A percentile compares a stretch with the other conserved stretches of the same genome.
Conservation (phyloP, 805 yeast genomes). For the Zygotorulaspora chibaensis region DNA sequence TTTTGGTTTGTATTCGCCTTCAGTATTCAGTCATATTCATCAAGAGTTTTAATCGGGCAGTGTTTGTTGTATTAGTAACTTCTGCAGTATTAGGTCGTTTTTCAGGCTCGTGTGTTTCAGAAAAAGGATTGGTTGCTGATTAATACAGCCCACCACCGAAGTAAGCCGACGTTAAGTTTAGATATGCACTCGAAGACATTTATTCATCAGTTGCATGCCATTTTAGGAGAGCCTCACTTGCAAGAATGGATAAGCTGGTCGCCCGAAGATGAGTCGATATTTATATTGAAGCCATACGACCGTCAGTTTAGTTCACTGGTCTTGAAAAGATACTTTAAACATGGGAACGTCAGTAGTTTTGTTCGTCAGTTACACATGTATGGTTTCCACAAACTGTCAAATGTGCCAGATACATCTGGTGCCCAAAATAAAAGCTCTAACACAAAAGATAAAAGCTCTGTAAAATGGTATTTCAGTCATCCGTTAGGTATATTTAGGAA, state of each 20-base stretch:
- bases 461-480: conserved; percentile 32
- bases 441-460: conserved; percentile 12
- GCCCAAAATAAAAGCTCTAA: neutral
- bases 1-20: too few relatives aligned
- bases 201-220: conserved; percentile 30
- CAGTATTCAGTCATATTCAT: too few relatives aligned
- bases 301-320: conserved; percentile 25
- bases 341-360: conserved; percentile 88
- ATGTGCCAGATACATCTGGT: conserved; percentile 6
- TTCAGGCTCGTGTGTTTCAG: too few relatives aligned
- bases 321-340: conserved; percentile 78
- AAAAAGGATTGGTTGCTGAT: too few relatives aligned
- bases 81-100: too few relatives aligned
- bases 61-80: too few relatives aligned
- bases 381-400: conserved; percentile 76
- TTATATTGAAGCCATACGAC: conserved; percentile 28
- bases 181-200: conserved; percentile 27
- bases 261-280: conserved; percentile 17
- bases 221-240: conserved; percentile 23
- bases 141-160: too few relatives aligned
- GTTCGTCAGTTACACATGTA: conserved; percentile 95
- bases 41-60: too few relatives aligned
- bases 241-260: conserved; percentile 30
- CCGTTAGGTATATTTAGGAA: conserved; percentile 28
- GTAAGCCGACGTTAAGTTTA: neutral